phyloP scores from a whole-genome alignment of 1,284 basidiomycete genomes.

The Lentinus polychrous region DNA sequence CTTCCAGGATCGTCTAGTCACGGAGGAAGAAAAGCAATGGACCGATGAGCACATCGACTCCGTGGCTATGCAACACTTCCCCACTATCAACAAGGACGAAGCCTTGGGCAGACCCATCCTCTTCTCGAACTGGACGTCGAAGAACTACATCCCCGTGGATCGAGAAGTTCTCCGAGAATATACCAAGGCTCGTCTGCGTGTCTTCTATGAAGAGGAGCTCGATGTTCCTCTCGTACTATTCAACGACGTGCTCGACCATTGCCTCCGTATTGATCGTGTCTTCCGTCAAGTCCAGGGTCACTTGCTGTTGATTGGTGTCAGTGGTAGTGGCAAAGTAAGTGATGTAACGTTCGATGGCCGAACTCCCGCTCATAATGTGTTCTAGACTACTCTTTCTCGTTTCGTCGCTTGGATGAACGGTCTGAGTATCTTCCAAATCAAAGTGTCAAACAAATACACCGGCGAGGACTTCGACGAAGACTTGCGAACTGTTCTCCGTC shows the following conservation, averaged over 20 bases:
- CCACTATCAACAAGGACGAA: conserved; percentile 81
- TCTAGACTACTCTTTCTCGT: conserved; percentile 90
- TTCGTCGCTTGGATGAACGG: conserved; percentile 99
- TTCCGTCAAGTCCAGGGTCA: conserved; percentile 98
- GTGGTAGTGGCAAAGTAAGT: conserved; percentile 92
- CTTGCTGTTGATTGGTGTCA: conserved; percentile 93
- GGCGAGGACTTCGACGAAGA: conserved; percentile 99
- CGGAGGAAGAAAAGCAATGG: conserved; percentile 88
- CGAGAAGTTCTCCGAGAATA: conserved; percentile 92
- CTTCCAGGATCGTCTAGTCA: conserved; percentile 96
- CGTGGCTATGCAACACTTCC: conserved; percentile 87
- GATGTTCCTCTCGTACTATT: conserved; percentile 98
- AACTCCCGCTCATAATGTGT: conserved; percentile 5
- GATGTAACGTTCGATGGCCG: background rate
- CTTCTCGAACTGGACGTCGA: conserved; percentile 99
- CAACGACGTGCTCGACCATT: conserved; percentile 97
- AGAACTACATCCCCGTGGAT: conserved; percentile 93
- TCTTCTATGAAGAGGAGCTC: conserved; percentile 97
- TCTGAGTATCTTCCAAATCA: conserved; percentile 97
- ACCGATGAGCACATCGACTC: conserved; percentile 90
- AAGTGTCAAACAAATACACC: conserved; percentile 97
- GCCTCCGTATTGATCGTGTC: conserved; percentile 96
- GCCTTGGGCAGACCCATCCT: conserved; percentile 86
- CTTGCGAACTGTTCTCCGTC: conserved; percentile 85
- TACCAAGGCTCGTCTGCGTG: conserved; percentile 90